Percentiles rank a stretch among this genome's conserved stretches.
Evolutionary conservation across 305 asterid species (phyloP).

Genomic region (Solanum chacoense): DNA sequence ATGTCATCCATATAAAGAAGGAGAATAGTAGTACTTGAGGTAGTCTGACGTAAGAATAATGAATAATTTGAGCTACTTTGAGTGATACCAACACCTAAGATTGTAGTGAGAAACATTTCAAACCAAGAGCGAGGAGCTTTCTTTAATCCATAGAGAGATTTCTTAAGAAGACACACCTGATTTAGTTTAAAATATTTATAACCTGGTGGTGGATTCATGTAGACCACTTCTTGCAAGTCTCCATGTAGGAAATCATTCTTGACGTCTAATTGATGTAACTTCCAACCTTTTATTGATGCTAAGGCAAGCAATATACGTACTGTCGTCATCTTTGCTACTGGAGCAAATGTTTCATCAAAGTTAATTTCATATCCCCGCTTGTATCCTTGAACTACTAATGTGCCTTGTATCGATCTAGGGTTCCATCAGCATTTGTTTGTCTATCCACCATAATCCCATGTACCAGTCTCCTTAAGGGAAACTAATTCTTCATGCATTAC

Average conservation of each 20-base stretch:
- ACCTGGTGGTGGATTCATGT: not conserved
- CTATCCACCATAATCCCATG: not conserved
- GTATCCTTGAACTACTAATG: not conserved
- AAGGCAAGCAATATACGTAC: not conserved
- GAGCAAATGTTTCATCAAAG: not conserved
- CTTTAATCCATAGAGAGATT: not conserved
- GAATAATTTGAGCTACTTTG: not conserved
- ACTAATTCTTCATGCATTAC: not conserved
- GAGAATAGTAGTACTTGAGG: not conserved
- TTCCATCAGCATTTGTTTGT: not conserved
- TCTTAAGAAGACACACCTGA: no score
- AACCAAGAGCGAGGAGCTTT: not conserved
- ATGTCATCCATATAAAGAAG: not conserved
- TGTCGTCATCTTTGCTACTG: not conserved
- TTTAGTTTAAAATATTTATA: no score
- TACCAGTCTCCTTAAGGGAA: not conserved
- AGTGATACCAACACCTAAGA: not conserved
- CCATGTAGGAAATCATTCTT: not conserved
- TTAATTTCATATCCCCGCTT: not conserved
- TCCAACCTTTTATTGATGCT: not conserved
- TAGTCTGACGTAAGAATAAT: not conserved
- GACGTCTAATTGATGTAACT: not conserved
- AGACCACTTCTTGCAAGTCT: not conserved
- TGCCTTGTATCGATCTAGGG: not conserved
- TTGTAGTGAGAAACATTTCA: not conserved